These are phyloP conservation scores for Fusarium sarcochroum DNA, from an alignment of 2,329 filamentous ascomycete genomes.

Conservation along the genomic window DNA sequence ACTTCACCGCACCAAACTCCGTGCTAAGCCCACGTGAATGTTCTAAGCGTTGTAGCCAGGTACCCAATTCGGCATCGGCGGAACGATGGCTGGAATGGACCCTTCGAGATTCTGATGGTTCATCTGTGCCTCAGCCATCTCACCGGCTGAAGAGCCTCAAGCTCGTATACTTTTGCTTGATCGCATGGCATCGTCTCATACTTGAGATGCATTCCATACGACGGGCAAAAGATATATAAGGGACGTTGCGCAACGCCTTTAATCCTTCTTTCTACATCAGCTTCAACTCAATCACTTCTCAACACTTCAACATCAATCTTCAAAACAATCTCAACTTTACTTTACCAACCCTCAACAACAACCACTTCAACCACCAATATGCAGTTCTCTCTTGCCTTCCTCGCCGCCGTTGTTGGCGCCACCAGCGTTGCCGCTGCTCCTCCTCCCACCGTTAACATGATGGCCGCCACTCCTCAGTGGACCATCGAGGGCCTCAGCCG, in stretches of 20 bases:
- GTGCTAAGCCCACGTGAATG: slow-evolving; percentile 1
- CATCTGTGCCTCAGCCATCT: not conserved
- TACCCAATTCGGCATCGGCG: not conserved
- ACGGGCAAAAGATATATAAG: slow-evolving; percentile 16
- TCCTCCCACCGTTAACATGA: slow-evolving; percentile 56
- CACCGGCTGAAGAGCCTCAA: not conserved
- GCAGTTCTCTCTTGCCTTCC: slow-evolving; percentile 59
- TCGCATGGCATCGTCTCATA: not conserved
- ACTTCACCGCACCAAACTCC: not conserved
- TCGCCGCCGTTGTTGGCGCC: slow-evolving; percentile 49
- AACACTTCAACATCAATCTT: not conserved
- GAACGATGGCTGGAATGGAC: slow-evolving; percentile 6
- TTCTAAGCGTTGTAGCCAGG: not conserved
- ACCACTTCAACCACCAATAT: slow-evolving; percentile 50
- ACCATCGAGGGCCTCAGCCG: slow-evolving; percentile 58
- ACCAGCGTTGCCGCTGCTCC: slow-evolving; percentile 53
- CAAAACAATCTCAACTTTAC: not conserved
- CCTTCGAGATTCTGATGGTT: slow-evolving; percentile 10
- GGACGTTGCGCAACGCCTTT: accelerated
- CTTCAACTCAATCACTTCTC: slow-evolving; percentile 23
- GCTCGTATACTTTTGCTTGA: slow-evolving; percentile 1
- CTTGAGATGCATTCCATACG: not conserved
- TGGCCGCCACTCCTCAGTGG: slow-evolving; percentile 57
- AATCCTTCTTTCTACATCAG: slow-evolving; percentile 4
- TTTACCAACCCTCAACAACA: not conserved